Evolutionary conservation across 176 grass and related monocot genomes (phyloP), one percentile per base, ranked within the genome.

Genomic region (Lolium rigidum): DNA sequence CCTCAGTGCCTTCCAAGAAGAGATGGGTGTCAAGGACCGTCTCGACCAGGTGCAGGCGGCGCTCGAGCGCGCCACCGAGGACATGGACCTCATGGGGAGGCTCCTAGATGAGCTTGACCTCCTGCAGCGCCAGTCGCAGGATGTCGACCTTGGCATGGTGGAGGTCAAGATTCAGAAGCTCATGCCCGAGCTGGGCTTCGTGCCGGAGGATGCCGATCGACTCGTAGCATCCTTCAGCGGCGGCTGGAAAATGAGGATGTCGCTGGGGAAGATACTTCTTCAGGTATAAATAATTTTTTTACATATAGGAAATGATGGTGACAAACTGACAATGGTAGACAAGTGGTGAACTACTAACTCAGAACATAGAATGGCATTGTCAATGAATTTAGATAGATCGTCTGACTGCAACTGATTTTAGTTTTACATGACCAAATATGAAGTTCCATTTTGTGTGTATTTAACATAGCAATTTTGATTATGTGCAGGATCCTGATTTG

Each of bases 181-280:
- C 70, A 94, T 99, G 97, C 97, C 97, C 1, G 89, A 97, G 38
- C 89, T 99, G 15, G 97, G 97, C 10, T 99, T 99, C 82, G 13
- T 56, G 18, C 85, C 90, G 10, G 92, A 99, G 87, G 97, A 99
- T 28, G 89, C 88, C 6, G 97, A 96, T 74, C 76, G 92, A 69
- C 85, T 99, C 1, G 97, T 99, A 9, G 89, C 92, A 16, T 99
- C 97, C 44, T 99, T 96, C 80, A 96, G 92, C 2, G 88, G 97
- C 3, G 97, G 97, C 2, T 99, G 97, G 97, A 78, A 99, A 80
- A 99, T 99, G 97, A 94, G 97, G 85, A 96, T 99, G 85, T 99
- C 97, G 18, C 94, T 99, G 2, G 97, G 97, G 54, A 99, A 99
- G 83, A 95, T 99, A 77, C 88, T 99, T 82, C 97, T 99, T 92